phyloP scores from a whole-genome alignment of 108 stramenopile genomes.

The Phaeodactylum tricornutum region DNA sequence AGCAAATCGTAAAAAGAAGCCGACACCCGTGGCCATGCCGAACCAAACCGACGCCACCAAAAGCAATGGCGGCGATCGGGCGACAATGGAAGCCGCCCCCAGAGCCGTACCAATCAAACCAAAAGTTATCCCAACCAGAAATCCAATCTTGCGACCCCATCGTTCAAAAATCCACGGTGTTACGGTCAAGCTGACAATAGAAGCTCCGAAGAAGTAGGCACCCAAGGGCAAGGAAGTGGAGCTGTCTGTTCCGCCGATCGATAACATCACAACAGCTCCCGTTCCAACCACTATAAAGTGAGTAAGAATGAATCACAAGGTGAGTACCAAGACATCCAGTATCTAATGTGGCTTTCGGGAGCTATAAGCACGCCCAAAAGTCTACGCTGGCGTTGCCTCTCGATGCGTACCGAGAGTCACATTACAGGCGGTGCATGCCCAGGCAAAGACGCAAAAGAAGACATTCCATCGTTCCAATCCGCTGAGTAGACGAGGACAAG shows the following conservation, averaged over 20 bases:
- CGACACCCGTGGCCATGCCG: constrained; percentile 31
- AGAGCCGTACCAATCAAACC: constrained; percentile 12
- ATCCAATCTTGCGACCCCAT: constrained; percentile 19
- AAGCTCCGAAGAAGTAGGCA: constrained; percentile 21
- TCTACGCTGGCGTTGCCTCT: too few relatives aligned
- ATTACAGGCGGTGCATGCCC: constrained; percentile 9
- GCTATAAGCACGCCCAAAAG: background rate
- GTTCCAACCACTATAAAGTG: constrained; percentile 22
- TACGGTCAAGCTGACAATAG: constrained; percentile 12
- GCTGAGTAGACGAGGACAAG: background rate
- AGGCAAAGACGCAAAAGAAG: constrained; percentile 3
- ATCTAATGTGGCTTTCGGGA: background rate
- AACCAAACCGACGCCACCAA: constrained; percentile 12
- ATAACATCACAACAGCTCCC: constrained; percentile 16
- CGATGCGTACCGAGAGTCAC: constrained; percentile 5
- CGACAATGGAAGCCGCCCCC: constrained; percentile 10
- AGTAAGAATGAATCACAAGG: background rate
- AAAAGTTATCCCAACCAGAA: constrained; percentile 15
- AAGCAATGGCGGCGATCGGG: constrained; percentile 12
- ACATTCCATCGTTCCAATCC: constrained; percentile 5
- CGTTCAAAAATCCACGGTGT: constrained; percentile 20
- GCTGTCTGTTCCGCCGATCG: constrained; percentile 19
- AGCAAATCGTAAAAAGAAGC: constrained; percentile 30
- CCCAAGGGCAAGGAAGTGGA: constrained; percentile 24
- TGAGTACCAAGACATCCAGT: background rate